phyloP scores from a whole-genome alignment of 345 rosid genomes.

The Euphorbia pulcherrima region DNA sequence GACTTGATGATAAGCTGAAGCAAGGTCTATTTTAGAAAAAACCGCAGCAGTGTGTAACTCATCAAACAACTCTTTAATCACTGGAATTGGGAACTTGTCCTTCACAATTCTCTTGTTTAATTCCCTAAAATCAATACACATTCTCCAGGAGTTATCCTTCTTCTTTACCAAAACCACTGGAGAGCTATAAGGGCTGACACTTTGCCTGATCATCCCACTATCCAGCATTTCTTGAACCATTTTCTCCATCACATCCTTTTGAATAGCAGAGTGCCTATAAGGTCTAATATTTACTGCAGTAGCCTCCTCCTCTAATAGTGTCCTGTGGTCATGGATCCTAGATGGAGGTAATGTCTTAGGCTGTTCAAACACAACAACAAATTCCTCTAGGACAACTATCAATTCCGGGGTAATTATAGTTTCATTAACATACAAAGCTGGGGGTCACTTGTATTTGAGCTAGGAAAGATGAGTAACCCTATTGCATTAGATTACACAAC shows the following conservation, averaged over 20 bases:
- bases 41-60: too few species aligned
- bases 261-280: background rate
- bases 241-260: too few species aligned
- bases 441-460: background rate
- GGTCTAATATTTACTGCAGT: background rate
- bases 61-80: background rate
- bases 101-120: background rate
- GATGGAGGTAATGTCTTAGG: background rate
- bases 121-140: conserved; percentile 1
- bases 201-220: background rate
- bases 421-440: background rate
- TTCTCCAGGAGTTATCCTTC: conserved; percentile 2
- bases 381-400: background rate
- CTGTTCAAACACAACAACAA: background rate
- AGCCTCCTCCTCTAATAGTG: background rate
- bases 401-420: background rate
- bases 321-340: background rate
- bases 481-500: background rate
- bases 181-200: background rate
- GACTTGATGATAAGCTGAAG: too few species aligned
- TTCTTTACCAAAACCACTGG: conserved; percentile 5
- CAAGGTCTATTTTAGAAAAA: too few species aligned
- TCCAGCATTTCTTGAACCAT: too few species aligned
- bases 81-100: background rate
- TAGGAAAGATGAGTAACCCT: background rate